Base-by-base conservation (phyloP, 176 grass and related monocot species). In the Carex pumila region DNA sequence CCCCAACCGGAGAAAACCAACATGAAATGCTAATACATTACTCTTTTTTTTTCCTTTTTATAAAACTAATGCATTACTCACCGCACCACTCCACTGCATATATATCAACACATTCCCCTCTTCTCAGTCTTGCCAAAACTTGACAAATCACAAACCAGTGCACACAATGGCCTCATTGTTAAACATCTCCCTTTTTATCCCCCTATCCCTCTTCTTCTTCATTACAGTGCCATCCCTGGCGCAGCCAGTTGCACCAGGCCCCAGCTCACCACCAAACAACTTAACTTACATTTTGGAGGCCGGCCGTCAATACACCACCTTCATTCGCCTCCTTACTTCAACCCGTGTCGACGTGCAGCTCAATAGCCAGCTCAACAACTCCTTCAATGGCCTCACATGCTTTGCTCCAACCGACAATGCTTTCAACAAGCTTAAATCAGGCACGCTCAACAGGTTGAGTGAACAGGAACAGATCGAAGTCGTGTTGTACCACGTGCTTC, bases 371-470 rank as follows among this genome's bases (percentile, higher is more conserved):
- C 93, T 95, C 17, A 91, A 89, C 65, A 89, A 68, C 74, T 89
- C 93, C 12, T 92, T 78, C 86, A 86, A 90, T 45, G 93, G 93
- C 34, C 71, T 95, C 2, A 92, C 93, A 34, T 15, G 89, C 87
- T 84, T 95, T 66, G 93, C 88, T 17, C 88, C 90, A 0, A 95
- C 85, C 2, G 93, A 95, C 61, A 79, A 70, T 47, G 90, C 93
- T 34, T 95, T 95, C 88, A 69, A 61, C 67, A 70, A 41, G 71
- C 93, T 95, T 19, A 71, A 36, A 43, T 0, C 85, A 17, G 90
- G 88, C 78, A 34, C 87, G 4, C 87, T 95, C 14, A 92, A 94
- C 84, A 62, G 41, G 59, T 77, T 94, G 54, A 49, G 22, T 8
- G 68, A 87, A 39, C 86, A 91, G 74, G 73, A 94, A 31, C 87